Conservation (phyloP, 2,329 filamentous ascomycete genomes). For the Thermoascus crustaceus region DNA sequence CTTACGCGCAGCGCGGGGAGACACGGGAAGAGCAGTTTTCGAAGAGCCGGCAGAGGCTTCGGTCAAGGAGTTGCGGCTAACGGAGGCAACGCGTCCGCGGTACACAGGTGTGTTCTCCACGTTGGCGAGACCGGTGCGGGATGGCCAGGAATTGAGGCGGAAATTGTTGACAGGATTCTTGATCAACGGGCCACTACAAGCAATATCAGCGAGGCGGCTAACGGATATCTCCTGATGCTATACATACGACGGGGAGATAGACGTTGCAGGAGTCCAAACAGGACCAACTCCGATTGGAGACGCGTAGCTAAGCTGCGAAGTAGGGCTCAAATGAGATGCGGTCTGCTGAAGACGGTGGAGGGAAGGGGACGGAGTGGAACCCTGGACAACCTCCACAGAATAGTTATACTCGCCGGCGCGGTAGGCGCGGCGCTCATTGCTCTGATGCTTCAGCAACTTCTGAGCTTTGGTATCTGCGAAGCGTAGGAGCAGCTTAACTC, state of each 20-base stretch:
- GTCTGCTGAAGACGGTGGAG: constrained; percentile 34
- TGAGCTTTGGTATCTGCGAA: constrained; percentile 96
- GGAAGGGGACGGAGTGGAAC: constrained; percentile 37
- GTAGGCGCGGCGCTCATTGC: constrained; percentile 88
- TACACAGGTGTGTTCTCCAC: constrained; percentile 33
- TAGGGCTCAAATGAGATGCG: constrained; percentile 33
- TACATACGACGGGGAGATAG: constrained; percentile 41
- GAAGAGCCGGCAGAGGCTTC: constrained; percentile 28
- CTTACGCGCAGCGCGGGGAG: constrained; percentile 20
- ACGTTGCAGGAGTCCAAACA: constrained; percentile 41
- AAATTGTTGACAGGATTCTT: constrained; percentile 30
- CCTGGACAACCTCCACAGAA: constrained; percentile 40
- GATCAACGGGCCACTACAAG: constrained; percentile 28
- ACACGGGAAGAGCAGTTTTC: constrained; percentile 25
- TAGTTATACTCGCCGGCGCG: constrained; percentile 89
- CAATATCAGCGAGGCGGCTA: constrained; percentile 18
- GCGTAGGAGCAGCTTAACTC: constrained; percentile 81
- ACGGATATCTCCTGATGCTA: constrained; percentile 4
- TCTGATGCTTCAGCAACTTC: constrained; percentile 93
- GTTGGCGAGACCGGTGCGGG: constrained; percentile 27
- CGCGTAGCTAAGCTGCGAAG: constrained; percentile 34
- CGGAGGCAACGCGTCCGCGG: constrained; percentile 20
- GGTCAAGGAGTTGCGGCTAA: constrained; percentile 20
- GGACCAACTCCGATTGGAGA: constrained; percentile 35
- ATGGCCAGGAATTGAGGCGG: constrained; percentile 30